Conservation (phyloP, 306 rosid genomes). For the Rubus parviflorus region DNA sequence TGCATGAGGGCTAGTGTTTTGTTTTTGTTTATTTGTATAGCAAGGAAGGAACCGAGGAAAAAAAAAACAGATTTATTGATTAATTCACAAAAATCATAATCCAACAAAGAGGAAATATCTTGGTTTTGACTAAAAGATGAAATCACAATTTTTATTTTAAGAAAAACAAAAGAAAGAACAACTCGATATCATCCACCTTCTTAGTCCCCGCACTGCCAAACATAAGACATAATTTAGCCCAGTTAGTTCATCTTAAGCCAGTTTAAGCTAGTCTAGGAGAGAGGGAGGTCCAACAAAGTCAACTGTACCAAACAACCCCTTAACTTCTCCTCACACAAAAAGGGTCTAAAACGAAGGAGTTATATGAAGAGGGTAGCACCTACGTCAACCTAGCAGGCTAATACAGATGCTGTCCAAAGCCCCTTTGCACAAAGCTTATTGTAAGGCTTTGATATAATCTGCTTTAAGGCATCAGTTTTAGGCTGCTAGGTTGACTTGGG, state of each 20-base stretch:
- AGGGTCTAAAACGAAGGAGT: neutral
- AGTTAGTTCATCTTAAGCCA: neutral
- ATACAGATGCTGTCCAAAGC: no score
- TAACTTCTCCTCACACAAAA: neutral
- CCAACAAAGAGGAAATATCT: no score
- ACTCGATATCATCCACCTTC: neutral
- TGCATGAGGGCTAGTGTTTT: no score
- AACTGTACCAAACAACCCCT: neutral
- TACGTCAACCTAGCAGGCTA: neutral
- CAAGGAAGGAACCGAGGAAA: no score
- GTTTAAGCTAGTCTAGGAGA: neutral
- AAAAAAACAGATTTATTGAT: no score
- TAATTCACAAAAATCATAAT: no score
- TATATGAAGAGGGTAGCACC: neutral
- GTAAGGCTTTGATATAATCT: neutral
- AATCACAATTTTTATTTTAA: neutral
- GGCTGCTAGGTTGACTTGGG: neutral
- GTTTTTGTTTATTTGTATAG: no score
- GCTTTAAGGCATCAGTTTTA: neutral
- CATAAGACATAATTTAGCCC: neutral
- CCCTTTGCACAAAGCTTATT: neutral
- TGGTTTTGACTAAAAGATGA: no score
- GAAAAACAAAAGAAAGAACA: neutral
- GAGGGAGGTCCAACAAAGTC: neutral
- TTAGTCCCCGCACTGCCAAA: neutral